Base-by-base conservation (phyloP, 2,329 filamentous ascomycete genomes). In the Scytalidium lignicola region DNA sequence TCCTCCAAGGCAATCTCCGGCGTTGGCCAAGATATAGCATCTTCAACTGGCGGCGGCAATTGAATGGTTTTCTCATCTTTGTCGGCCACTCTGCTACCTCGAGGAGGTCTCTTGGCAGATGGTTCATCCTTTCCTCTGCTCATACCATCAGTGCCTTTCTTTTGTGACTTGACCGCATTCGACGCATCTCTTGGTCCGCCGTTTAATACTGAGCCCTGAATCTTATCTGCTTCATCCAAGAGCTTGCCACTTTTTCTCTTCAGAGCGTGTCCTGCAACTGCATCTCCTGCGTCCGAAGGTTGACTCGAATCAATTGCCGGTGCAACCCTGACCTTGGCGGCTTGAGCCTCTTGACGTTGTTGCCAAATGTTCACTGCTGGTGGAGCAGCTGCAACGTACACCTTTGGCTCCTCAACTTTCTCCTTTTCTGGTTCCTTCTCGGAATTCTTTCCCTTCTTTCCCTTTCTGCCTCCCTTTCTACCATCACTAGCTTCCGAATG, bases 291-390 rank as follows among this genome's bases (percentile, higher is more conserved):
- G 39, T 62, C 53, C 49, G 52, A 45, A 19, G 44, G 29, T 8
- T 51, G 37, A 41, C n/a, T 51, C 19, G 59, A 55, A 40, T 44
- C 43, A 20, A 48, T 19, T 15, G 47, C 46, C 5, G 53, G 46
- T 18, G 20, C 52, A 4, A 58, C 65, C 60, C 75, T 78, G 45
- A 63, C 59, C 63, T 75, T 77, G 37, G 74, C 70, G n/a, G 75
- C 68, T 53, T 76, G 71, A 43, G 82, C 83, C 61, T 90, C 85
- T 59, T 79, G 85, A 49, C 91, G 81, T 68, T 91, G 82, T 54
- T 84, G 79, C 92, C 93, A 99, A 54, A 91, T 74, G 66, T 99
- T 99, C 50, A 96, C 86, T 1, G 82, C 68, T 1, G 93, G 93
- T 23, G 90, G 86, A 17, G 92, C 92, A 52, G 93, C 89, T 43